These are phyloP conservation scores for Pelargonium nanum DNA, from an alignment of 345 rosid genomes.

Conservation along the genomic window DNA sequence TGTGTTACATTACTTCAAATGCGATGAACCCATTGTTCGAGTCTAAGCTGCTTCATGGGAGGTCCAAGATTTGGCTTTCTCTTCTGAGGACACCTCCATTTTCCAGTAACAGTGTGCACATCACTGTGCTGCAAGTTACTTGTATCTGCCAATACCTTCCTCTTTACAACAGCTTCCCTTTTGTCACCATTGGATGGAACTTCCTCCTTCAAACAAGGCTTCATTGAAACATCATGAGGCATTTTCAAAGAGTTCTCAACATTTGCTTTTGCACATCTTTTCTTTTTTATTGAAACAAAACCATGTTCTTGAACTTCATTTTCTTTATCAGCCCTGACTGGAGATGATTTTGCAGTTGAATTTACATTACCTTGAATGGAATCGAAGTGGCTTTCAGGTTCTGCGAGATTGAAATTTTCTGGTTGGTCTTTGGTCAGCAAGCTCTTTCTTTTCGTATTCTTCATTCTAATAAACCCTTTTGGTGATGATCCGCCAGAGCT, in stretches of 20 bases:
- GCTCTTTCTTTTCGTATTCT: slow-evolving; percentile 4
- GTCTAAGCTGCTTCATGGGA: slow-evolving; percentile 76
- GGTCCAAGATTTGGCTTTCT: slow-evolving; percentile 56
- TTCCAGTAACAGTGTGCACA: slow-evolving; percentile 37
- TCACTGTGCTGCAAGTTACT: slow-evolving; percentile 27
- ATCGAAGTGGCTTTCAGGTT: background rate
- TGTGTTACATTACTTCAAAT: too few species aligned
- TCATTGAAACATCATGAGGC: slow-evolving; percentile 14
- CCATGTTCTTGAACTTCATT: slow-evolving; percentile 25
- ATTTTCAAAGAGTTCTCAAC: slow-evolving; percentile 14
- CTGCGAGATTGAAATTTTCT: slow-evolving; percentile 3
- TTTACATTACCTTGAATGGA: slow-evolving; percentile 1
- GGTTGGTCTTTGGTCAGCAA: too few species aligned
- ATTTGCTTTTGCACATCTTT: slow-evolving; percentile 14
- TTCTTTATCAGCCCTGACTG: slow-evolving; percentile 23
- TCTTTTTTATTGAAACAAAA: slow-evolving; percentile 44
- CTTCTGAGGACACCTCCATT: slow-evolving; percentile 77
- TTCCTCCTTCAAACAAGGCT: background rate
- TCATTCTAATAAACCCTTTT: background rate
- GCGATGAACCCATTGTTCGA: slow-evolving; percentile 59
- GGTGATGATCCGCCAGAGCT: slow-evolving; percentile 11
- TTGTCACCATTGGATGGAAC: background rate
- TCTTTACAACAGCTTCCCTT: slow-evolving; percentile 12
- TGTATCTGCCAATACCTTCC: slow-evolving; percentile 42
- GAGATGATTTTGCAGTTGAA: slow-evolving; percentile 6